Conservation (phyloP, 169 alveolate genomes). For the Cryptosporidium tyzzeri region DNA sequence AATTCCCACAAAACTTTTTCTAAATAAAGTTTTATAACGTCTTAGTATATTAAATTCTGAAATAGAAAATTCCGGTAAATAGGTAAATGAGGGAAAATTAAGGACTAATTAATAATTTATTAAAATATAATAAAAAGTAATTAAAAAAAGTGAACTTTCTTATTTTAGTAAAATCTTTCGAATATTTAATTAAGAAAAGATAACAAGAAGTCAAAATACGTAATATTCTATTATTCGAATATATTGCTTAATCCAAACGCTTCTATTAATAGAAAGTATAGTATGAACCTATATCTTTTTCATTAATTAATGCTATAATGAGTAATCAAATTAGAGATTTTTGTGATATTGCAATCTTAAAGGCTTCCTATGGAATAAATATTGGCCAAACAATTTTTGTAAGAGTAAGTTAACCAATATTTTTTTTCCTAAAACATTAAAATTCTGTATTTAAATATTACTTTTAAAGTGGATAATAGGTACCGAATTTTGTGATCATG, state of each 20-base stretch:
- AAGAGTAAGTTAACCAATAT: constrained; percentile 29
- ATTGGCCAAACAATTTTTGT: constrained; percentile 58
- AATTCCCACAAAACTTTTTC: not conserved
- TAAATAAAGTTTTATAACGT: not conserved
- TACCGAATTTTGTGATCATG: constrained; percentile 4
- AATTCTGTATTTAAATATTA: not conserved
- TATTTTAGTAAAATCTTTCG: too few relatives aligned
- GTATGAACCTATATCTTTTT: not conserved
- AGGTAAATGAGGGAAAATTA: not conserved
- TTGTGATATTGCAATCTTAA: constrained; percentile 57
- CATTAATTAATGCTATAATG: not conserved
- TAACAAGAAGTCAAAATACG: not conserved
- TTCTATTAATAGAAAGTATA: not conserved
- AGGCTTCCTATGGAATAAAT: constrained; percentile 28
- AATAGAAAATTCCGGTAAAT: constrained; percentile 4
- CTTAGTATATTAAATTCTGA: too few relatives aligned
- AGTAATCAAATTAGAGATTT: constrained; percentile 40
- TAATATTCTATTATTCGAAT: too few relatives aligned
- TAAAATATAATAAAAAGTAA: not conserved
- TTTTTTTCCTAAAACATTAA: not conserved
- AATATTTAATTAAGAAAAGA: not conserved
- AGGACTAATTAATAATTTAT: not conserved
- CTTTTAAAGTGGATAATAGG: constrained; percentile 48
- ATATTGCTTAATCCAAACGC: not conserved
- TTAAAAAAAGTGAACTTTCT: not conserved